These are phyloP conservation scores for Phytophthora rubi DNA, from an alignment of 352 stramenopile genomes.

Conservation along the genomic window DNA sequence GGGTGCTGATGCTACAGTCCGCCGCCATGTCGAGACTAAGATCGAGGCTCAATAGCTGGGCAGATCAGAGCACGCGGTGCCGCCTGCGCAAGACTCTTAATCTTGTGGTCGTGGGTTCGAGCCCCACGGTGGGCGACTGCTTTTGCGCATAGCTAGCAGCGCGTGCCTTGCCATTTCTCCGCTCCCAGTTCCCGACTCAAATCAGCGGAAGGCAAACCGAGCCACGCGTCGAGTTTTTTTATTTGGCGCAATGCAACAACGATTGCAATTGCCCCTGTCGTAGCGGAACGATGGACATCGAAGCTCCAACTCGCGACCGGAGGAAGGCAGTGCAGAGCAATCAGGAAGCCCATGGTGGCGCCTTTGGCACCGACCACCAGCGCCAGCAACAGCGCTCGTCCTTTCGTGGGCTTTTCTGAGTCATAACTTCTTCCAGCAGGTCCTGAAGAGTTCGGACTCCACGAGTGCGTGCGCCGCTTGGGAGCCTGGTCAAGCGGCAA, in stretches of 20 bases:
- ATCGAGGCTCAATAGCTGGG: constrained; percentile 3
- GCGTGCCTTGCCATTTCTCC: background rate
- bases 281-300: background rate
- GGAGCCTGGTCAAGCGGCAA: background rate
- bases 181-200: constrained; percentile 21
- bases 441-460: constrained; percentile 23
- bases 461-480: constrained; percentile 11
- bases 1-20: constrained; percentile 23
- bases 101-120: too few relatives aligned
- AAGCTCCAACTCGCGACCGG: background rate
- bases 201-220: constrained; percentile 12
- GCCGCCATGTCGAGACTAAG: constrained; percentile 3
- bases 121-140: too few relatives aligned
- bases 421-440: constrained; percentile 26
- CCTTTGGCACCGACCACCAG: background rate
- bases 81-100: background rate
- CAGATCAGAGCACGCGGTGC: background rate
- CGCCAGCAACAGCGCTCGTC: constrained; percentile 7
- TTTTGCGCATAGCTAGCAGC: constrained; percentile 1
- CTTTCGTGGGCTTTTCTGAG: constrained; percentile 29
- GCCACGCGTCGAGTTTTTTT: constrained; percentile 24
- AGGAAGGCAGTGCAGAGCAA: constrained; percentile 11
- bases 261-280: background rate
- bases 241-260: constrained; percentile 18
- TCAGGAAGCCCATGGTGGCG: background rate